Evolutionary conservation across 78 protist species (phyloP).

Genomic region (Dictyostelium purpureum): DNA sequence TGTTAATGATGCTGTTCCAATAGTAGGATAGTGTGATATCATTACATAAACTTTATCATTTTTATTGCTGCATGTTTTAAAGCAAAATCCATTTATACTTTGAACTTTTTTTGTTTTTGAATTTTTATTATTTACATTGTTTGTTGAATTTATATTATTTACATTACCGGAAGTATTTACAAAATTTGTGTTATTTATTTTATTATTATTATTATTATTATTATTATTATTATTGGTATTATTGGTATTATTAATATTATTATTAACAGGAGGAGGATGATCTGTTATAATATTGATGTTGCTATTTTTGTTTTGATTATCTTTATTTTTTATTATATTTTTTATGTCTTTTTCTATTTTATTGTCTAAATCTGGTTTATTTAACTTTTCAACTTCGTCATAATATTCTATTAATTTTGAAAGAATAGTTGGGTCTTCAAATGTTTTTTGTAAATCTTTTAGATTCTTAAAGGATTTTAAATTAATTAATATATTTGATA

Average conservation of each 20-base stretch:
- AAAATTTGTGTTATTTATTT: not conserved
- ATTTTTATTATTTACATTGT: not conserved
- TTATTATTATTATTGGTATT: not conserved
- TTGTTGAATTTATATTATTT: not conserved
- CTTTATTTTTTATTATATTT: not conserved
- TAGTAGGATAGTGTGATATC: conserved; percentile 35
- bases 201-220: not conserved
- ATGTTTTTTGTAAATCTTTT: conserved; percentile 29
- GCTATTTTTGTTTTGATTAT: not conserved
- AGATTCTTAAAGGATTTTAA: not conserved
- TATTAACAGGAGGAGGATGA: not conserved
- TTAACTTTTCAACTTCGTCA: not conserved
- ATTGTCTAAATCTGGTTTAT: not conserved
- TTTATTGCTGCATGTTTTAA: conserved; percentile 29
- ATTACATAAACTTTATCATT: conserved; percentile 17
- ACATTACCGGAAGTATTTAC: not conserved
- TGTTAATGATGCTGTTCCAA: conserved; percentile 8
- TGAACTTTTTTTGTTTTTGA: conserved; percentile 2
- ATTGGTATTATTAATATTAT: not conserved
- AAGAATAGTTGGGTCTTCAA: conserved; percentile 23
- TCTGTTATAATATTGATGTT: not conserved
- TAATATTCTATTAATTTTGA: conserved; percentile 19
- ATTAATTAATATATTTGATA: not conserved
- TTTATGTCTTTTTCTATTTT: not conserved
- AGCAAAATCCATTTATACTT: conserved; percentile 16